Evolutionary conservation across 176 grass and related monocot species (phyloP).

Genomic region (Carex scoparia): DNA sequence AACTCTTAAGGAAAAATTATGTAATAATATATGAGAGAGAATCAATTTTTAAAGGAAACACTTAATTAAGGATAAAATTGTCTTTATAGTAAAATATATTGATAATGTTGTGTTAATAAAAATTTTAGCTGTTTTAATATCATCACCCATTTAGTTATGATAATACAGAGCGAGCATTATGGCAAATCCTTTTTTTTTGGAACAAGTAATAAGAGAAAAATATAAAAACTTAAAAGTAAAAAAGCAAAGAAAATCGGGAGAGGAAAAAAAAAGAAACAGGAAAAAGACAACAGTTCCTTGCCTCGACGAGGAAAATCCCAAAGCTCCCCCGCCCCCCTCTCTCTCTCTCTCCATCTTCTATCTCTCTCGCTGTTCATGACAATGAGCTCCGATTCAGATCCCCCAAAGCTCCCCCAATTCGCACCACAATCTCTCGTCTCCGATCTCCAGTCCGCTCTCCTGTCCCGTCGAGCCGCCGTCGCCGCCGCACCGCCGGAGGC

Average conservation of each 20-base stretch:
- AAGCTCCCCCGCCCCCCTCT: background rate
- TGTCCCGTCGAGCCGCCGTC: slow-evolving; percentile 1
- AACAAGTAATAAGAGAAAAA: background rate
- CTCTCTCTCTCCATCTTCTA: background rate
- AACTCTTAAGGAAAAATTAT: no score
- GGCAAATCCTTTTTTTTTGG: background rate
- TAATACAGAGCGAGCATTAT: background rate
- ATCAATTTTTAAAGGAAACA: no score
- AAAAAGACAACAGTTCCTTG: background rate
- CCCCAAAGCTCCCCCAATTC: slow-evolving; percentile 14
- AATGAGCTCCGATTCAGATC: slow-evolving; percentile 30
- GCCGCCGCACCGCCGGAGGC: background rate
- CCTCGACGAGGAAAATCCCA: background rate
- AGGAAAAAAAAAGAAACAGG: background rate
- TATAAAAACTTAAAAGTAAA: background rate
- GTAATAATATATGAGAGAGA: no score
- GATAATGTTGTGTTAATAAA: no score
- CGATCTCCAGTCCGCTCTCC: slow-evolving; percentile 41
- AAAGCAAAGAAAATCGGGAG: background rate
- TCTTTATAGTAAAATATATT: no score
- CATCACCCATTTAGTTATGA: background rate
- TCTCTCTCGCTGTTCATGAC: slow-evolving; percentile 14
- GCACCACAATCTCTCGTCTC: slow-evolving; percentile 32
- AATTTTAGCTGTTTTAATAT: no score
- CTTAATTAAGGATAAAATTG: no score